Percentiles rank a stretch among this genome's conserved stretches.
These are phyloP conservation scores for Penicillium janthinellum DNA, from an alignment of 2,329 filamentous ascomycete genomes.

Conservation along the genomic window DNA sequence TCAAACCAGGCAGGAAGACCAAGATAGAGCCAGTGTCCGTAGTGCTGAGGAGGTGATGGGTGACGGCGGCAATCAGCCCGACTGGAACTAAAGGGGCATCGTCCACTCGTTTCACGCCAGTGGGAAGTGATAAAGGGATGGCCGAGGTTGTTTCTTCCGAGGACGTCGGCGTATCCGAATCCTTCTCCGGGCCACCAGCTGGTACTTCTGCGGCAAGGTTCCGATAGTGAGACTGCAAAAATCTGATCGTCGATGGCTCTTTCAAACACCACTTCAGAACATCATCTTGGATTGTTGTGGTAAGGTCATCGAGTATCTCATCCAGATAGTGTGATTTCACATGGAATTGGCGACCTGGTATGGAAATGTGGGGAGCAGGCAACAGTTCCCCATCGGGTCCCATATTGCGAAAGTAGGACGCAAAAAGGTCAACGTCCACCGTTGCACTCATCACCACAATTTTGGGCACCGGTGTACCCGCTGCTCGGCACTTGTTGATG, in stretches of 20 bases:
- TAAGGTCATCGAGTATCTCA: slow-evolving; percentile 39
- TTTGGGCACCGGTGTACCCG: slow-evolving; percentile 43
- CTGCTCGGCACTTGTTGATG: slow-evolving; percentile 37
- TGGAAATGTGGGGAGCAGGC: slow-evolving; percentile 45
- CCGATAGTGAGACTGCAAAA: slow-evolving; percentile 13
- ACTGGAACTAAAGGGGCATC: slow-evolving; percentile 45
- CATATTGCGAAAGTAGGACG: slow-evolving; percentile 45
- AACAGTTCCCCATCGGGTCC: slow-evolving; percentile 32
- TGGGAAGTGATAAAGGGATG: not conserved
- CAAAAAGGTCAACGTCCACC: slow-evolving; percentile 49
- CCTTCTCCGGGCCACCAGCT: not conserved
- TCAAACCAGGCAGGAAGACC: slow-evolving; percentile 52
- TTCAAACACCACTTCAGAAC: slow-evolving; percentile 16
- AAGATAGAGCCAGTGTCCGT: slow-evolving; percentile 50
- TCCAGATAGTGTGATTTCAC: slow-evolving; percentile 49
- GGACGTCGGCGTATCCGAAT: slow-evolving; percentile 10
- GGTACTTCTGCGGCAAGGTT: not conserved
- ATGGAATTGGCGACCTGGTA: slow-evolving; percentile 49
- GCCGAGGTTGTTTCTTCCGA: not conserved
- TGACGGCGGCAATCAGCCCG: slow-evolving; percentile 46
- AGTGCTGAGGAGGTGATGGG: slow-evolving; percentile 50
- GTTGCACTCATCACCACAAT: slow-evolving; percentile 55
- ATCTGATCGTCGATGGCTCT: slow-evolving; percentile 10
- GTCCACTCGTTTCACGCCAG: slow-evolving; percentile 16
- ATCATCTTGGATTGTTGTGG: slow-evolving; percentile 23